These are phyloP conservation scores for Waitea zeae DNA, from an alignment of 1,284 basidiomycete genomes.

Conservation along the genomic window DNA sequence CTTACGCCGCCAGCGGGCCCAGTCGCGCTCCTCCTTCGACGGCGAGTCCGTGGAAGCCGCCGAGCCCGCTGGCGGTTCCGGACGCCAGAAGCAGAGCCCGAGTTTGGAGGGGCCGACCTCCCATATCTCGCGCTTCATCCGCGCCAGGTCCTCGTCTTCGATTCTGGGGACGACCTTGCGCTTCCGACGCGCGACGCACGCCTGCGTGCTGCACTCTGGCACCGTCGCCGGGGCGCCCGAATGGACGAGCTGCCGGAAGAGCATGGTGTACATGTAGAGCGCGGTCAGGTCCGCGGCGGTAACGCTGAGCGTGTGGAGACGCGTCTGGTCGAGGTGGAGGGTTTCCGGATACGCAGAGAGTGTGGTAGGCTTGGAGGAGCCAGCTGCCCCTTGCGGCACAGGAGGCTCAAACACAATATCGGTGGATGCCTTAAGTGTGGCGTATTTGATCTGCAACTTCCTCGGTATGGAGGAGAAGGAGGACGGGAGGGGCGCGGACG, in stretches of 20 bases:
- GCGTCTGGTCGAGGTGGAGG: slow-evolving; percentile 64
- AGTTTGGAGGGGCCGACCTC: slow-evolving; percentile 50
- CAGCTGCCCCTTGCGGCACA: slow-evolving; percentile 14
- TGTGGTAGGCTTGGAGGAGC: slow-evolving; percentile 15
- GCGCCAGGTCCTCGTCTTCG: slow-evolving; percentile 31
- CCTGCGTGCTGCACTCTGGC: slow-evolving; percentile 7
- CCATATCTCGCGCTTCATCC: slow-evolving; percentile 61
- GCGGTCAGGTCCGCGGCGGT: slow-evolving; percentile 66
- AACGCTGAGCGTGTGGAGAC: slow-evolving; percentile 50
- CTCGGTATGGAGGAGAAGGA: slow-evolving; percentile 23
- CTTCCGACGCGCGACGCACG: slow-evolving; percentile 6
- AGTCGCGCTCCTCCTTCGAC: slow-evolving; percentile 13
- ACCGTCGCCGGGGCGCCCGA: slow-evolving; percentile 17
- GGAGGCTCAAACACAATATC: slow-evolving; percentile 53
- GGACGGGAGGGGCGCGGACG: slow-evolving; percentile 18
- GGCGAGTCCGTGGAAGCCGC: background rate
- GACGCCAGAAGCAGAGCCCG: slow-evolving; percentile 30
- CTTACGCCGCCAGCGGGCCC: slow-evolving; percentile 20
- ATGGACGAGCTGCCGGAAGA: slow-evolving; percentile 59
- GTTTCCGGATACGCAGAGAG: slow-evolving; percentile 58
- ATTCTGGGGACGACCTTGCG: slow-evolving; percentile 17
- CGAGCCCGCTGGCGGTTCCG: slow-evolving; percentile 1
- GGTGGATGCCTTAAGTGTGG: slow-evolving; percentile 48
- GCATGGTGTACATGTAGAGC: slow-evolving; percentile 65
- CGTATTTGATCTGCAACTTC: slow-evolving; percentile 37